Percentiles rank a stretch among this genome's conserved stretches.
These are phyloP conservation scores for Phytopythium boreale DNA, from an alignment of 352 stramenopile genomes.

Conservation along the genomic window DNA sequence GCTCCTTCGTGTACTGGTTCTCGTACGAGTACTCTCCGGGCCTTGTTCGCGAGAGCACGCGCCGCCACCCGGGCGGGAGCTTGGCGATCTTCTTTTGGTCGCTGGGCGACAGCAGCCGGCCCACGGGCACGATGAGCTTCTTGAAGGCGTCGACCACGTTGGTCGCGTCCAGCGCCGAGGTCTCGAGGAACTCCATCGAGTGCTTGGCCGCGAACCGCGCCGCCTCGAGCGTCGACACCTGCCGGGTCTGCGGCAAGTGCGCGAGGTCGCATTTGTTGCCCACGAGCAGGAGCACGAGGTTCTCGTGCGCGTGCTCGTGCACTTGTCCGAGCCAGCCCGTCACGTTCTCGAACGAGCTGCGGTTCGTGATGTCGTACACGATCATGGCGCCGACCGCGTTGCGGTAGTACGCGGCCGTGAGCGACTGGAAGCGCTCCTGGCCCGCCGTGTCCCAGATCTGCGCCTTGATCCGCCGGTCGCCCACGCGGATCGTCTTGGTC, in stretches of 20 bases:
- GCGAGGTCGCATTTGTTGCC: constrained; percentile 89
- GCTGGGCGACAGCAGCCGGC: constrained; percentile 65
- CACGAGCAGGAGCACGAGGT: constrained; percentile 78
- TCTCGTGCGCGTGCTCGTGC: constrained; percentile 81
- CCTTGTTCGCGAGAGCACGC: constrained; percentile 75
- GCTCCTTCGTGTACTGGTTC: constrained; percentile 88
- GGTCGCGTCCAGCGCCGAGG: constrained; percentile 78
- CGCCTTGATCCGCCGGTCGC: constrained; percentile 80
- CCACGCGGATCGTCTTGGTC: constrained; percentile 83
- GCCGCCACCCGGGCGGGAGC: constrained; percentile 70
- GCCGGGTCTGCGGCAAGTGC: constrained; percentile 63
- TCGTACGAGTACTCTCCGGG: constrained; percentile 87
- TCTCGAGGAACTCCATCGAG: constrained; percentile 87
- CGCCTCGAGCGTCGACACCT: constrained; percentile 86
- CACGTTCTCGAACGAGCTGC: constrained; percentile 81
- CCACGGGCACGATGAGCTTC: constrained; percentile 84
- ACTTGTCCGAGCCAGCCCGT: constrained; percentile 75
- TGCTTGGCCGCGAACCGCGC: constrained; percentile 77
- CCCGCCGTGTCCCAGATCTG: constrained; percentile 89
- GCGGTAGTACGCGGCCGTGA: constrained; percentile 91
- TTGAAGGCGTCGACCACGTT: constrained; percentile 89
- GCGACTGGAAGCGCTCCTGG: constrained; percentile 89
- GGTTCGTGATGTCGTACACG: constrained; percentile 92
- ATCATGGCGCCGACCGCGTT: constrained; percentile 90
- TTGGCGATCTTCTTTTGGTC: constrained; percentile 57